These are phyloP conservation scores for Aphanocladium album DNA, from an alignment of 2,329 filamentous ascomycete genomes.

Conservation along the genomic window DNA sequence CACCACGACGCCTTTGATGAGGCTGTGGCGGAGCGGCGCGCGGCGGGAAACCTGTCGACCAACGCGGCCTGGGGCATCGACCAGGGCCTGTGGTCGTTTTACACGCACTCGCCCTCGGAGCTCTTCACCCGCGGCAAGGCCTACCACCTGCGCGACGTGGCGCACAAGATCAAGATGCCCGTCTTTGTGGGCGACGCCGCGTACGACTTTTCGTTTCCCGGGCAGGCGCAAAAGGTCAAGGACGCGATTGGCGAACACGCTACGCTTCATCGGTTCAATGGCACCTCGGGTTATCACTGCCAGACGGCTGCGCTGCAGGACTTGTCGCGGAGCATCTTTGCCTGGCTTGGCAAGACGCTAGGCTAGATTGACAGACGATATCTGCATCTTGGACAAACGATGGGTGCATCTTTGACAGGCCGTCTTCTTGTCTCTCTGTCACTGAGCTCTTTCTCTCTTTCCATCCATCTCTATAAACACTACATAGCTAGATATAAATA, in stretches of 20 bases:
- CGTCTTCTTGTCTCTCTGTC: too few species aligned
- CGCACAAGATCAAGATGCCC: constrained; percentile 7
- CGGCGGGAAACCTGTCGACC: not conserved
- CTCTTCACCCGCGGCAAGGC: constrained; percentile 5
- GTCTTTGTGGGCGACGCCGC: constrained; percentile 7
- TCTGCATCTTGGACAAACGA: too few species aligned
- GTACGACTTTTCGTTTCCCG: not conserved
- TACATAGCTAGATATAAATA: too few species aligned
- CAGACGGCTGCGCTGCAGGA: constrained; percentile 8
- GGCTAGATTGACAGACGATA: not conserved
- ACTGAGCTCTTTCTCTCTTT: too few species aligned
- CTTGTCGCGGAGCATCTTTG: not conserved
- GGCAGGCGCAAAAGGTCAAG: not conserved
- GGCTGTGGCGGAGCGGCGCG: not conserved
- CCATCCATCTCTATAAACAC: too few species aligned
- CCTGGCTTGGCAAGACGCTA: constrained; percentile 12
- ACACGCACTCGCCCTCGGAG: constrained; percentile 10
- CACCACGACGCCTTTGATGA: constrained; percentile 11
- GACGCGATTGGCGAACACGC: constrained; percentile 7
- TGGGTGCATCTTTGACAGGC: too few species aligned
- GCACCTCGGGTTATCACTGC: constrained; percentile 8
- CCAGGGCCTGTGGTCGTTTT: constrained; percentile 9
- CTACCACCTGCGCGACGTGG: not conserved
- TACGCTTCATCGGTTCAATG: constrained; percentile 1
- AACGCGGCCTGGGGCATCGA: constrained; percentile 8